phyloP scores from a whole-genome alignment of 805 yeast genomes.

The Naumovozyma castellii region DNA sequence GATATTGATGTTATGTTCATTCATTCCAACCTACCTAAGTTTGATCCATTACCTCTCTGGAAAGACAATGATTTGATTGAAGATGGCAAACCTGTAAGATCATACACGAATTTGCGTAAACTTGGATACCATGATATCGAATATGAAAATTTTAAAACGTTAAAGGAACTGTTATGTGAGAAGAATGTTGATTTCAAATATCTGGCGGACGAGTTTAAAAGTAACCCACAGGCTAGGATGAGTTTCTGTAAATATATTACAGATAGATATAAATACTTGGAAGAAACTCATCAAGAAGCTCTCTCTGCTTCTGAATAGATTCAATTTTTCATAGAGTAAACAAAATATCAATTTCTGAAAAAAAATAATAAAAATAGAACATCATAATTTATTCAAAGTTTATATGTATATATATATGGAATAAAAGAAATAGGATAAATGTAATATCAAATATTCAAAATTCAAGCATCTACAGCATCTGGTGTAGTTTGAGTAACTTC shows the following conservation, averaged over 20 bases:
- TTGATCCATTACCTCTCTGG: slow-evolving; percentile 29
- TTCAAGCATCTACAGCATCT: too few species aligned
- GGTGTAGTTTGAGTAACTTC: slow-evolving; percentile 10
- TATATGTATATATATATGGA: too few species aligned
- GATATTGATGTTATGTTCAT: slow-evolving; percentile 25
- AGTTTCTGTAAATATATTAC: slow-evolving; percentile 21
- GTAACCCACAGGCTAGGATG: slow-evolving; percentile 8
- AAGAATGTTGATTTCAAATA: slow-evolving; percentile 14
- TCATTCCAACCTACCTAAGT: slow-evolving; percentile 34
- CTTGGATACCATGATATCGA: slow-evolving; percentile 22
- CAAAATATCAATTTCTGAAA: too few species aligned
- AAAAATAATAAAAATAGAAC: too few species aligned
- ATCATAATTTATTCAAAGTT: too few species aligned
- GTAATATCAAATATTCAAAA: too few species aligned
- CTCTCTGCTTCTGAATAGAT: neutral
- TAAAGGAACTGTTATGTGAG: slow-evolving; percentile 17
- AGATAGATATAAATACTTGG: slow-evolving; percentile 15
- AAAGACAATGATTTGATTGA: slow-evolving; percentile 14
- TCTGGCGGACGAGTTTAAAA: slow-evolving; percentile 9
- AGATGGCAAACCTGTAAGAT: slow-evolving; percentile 20
- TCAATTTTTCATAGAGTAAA: too few species aligned
- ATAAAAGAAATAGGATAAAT: too few species aligned
- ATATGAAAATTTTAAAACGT: slow-evolving; percentile 19
- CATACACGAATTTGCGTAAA: slow-evolving; percentile 14
- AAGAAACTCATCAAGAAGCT: slow-evolving; percentile 17